Conservation (phyloP, 495 filamentous ascomycete species). For the Aspergillus bridgeri region DNA sequence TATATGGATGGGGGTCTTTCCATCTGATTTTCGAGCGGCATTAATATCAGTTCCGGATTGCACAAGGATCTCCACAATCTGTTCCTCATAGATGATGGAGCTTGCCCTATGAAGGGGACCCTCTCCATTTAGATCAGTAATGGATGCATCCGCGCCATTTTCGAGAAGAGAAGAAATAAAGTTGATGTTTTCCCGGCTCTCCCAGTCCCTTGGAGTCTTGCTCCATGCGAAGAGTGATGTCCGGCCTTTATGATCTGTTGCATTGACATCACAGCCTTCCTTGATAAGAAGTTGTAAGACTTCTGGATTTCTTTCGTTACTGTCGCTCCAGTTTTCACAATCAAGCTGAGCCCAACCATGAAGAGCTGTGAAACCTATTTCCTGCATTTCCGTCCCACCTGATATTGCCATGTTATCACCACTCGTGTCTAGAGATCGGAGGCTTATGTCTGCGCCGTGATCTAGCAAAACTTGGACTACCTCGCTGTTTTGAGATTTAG, state of each 20-base stretch:
- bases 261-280: slow-evolving; percentile 18
- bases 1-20: neutral
- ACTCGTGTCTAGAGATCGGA: neutral
- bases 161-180: slow-evolving; percentile 3
- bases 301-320: neutral
- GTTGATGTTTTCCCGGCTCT: neutral
- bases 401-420: neutral
- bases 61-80: neutral
- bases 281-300: slow-evolving; percentile 7
- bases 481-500: neutral
- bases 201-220: neutral
- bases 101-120: neutral
- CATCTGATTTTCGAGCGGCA: neutral
- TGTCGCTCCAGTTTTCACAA: neutral
- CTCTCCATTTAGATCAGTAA: neutral
- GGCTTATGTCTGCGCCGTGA: neutral
- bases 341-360: slow-evolving; percentile 7
- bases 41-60: slow-evolving; percentile 9
- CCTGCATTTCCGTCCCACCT: neutral
- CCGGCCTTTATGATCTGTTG: slow-evolving; percentile 14
- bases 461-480: neutral
- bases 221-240: slow-evolving; percentile 9
- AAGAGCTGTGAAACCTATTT: neutral
- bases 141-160: neutral
- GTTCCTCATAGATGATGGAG: too few species aligned